Evolutionary conservation across 1,284 basidiomycete species (phyloP), one percentile per base, ranked within the genome.

Genomic region (Leccinum proliferum): DNA sequence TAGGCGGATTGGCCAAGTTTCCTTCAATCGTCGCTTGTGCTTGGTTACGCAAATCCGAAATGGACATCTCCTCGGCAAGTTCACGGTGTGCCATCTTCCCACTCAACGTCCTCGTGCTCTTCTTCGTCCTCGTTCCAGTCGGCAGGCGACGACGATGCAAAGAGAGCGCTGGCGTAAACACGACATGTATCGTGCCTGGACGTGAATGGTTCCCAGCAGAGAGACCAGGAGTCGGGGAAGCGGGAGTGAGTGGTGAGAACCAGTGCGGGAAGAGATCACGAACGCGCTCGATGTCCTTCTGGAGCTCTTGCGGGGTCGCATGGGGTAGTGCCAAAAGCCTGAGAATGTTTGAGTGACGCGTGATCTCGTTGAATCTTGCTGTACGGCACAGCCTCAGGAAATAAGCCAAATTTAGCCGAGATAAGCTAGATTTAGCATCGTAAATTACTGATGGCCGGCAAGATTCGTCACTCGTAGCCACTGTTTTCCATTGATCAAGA

Each of bases 11-110:
- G 58, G 87, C 87, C 56, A 92, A 77, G 70, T 92, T 92, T 53
- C 88, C 88, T 39, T 90, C 89, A 70, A 96, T 93, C 43, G 90
- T 92, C 46, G 90, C 89, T 75, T 94, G 93, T 53, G 91, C 90
- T 74, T 94, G 93, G 67, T 84, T 91, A 67, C 90, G 87, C 64
- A 94, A 79, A 76, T 94, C 93, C 14, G 90, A 86, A 52, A 69
- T 66, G 10, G 70, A 69, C 65, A 67, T 60, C 57, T 88, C 88
- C 60, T 83, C 82, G 1, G 81, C 85, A 41, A 89, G 76, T 12
- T 81, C 82, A 1, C 79, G 73, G 62, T 90, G 80, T 82, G n/a
- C 85, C 29, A 32, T 32, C 29, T 53, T 90, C 87, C 83, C 87
- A 92, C 62, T 91, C 88, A 0, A 80, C 74, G 35, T 90, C 88